Base-by-base conservation (phyloP, 345 rosid genomes). In the Syzygium jambos region DNA sequence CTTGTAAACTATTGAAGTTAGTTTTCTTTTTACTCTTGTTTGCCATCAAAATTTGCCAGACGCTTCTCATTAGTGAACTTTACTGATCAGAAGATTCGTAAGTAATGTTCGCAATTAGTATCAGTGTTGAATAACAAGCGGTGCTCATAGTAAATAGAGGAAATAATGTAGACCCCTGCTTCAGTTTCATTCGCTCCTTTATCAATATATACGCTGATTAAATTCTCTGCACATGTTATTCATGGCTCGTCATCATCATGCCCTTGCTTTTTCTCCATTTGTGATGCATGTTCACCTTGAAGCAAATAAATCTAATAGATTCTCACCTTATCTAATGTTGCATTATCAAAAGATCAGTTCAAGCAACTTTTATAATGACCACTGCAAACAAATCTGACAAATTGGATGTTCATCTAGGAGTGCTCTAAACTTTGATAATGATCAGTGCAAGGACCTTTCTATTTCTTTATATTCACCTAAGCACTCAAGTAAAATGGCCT, bases 91-190 rank as follows among this genome's bases (percentile, higher is more conserved):
- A n/a, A 61, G 8, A 12, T 7, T 65, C 11, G 16, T 8, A 29
- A 8, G 11, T 30, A 30, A 30, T 65, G 2, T 2, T 65, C 0
- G 0, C 41, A 65, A 30, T 65, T 65, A 8, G 6, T 1, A 65
- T 65, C 1, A 16, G 38, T 30, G 43, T 30, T 65, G 43, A 65
- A 16, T 65, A 65, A 65, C 43, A 16, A 65, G 43, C 1, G 0
- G 41, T 30, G 78, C 19, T 65, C 11, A 30, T 0, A 1, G 10
- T 65, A 7, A 19, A 1, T 3, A 1, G 43, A 65, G 6, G 11
- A 65, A 30, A 30, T 8, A 0, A 29, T 30, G n/a, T n/a, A n/a
- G n/a, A n/a, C 11, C 1, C 0, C 0, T 65, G 78, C 41, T 65
- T 30, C 6, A 2, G 22, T 0, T 65, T 65, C 78, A 30, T 65